Base-by-base conservation (phyloP, 2,329 filamentous ascomycete genomes). In the Pochonia chlamydosporia region DNA sequence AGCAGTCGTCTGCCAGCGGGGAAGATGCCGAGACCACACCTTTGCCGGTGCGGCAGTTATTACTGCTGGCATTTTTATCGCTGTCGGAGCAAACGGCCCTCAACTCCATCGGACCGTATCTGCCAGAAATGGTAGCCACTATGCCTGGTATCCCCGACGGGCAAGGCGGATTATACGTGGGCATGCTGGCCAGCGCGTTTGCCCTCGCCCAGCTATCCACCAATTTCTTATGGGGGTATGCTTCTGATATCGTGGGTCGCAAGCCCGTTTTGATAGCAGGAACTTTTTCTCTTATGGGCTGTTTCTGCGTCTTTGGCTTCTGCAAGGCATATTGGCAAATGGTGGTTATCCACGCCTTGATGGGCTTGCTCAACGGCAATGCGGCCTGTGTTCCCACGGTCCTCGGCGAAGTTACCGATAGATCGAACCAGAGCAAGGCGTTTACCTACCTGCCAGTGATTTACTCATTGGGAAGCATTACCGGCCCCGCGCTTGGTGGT, bases 391-490 rank as follows among this genome's bases (percentile, higher is more conserved):
- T 99, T 13, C 92, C 89, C 7, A 96, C 93, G 0, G 95, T 92
- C 42, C 67, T 99, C 42, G 93, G 93, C 35, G 93, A 99, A 65
- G 86, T 99, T 44, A 99, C 93, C 2, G 91, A 97, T 62, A 82
- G 89, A 46, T 93, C 86, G 53, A 99, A 99, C 64, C 93, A 99
- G 73, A 93, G 89, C 60, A 79, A 80, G 45, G 93, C 90, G 0
- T 99, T 99, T 59, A 93, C 88, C 2, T 99, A 96, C 70, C 73
- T 99, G 36, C 93, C 93, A 0, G 86, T 97, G 33, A 85, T 97
- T n/a, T 99, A 99, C 66, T 92, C 92, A 4, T 74, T 99, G 28
- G 93, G 93, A 16, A 89, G 88, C 37, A 96, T 99, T 51, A 93
- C 91, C 0, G 93, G 93, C 0, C 93, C 93, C 1, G 82, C 95